Base-by-base conservation (phyloP, 2,329 filamentous ascomycete genomes). In the Paracamarosporium sp. region DNA sequence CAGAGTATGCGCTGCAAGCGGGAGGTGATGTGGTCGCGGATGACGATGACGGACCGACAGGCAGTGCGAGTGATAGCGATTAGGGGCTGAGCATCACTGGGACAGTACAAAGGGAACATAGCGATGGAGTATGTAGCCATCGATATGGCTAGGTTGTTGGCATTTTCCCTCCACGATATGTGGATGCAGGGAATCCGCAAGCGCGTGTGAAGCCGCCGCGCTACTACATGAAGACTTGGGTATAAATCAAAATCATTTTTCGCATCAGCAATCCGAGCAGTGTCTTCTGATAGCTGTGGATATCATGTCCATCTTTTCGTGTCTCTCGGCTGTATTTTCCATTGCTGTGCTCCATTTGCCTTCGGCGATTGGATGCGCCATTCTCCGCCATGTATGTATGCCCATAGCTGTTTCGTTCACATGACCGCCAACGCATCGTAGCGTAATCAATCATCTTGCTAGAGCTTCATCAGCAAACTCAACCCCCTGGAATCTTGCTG, bases 1-100 rank as follows among this genome's bases (percentile, higher is more conserved):
- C 90, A 61, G 89, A 93, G 80, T 90, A 91, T 70, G 81, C 86
- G 6, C 76, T 83, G 63, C 75, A 73, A 60, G 78, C 76, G 20
- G 80, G 77, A 4, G 78, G 76, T 7, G 82, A 84, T 71, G 76
- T 82, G 20, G 79, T 83, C n/a, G 67, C 75, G 38, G 80, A 82
- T 45, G 81, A 83, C 35, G 80, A 82, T 31, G 80, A 80, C 47
- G 80, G 69, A 9, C 78, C 77, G 24, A 76, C 74, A 11, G 81
- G 80, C 9, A 83, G 80, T 57, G 82, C 78, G 60, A 83, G 80
- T 63, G 81, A 83, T 57, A 78, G 75, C 61, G 76, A 79, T 51
- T 77, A 59, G 25, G 17, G 33, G 20, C 2, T 56, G 38, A 53
- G 20, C 50, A 17, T 24, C 36, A 17, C n/a, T 17, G n/a, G 28